Evolutionary conservation across 1,139 yeast species (phyloP), one percentile per base, ranked within the genome.

Genomic region (Zygoascus meyerae): DNA sequence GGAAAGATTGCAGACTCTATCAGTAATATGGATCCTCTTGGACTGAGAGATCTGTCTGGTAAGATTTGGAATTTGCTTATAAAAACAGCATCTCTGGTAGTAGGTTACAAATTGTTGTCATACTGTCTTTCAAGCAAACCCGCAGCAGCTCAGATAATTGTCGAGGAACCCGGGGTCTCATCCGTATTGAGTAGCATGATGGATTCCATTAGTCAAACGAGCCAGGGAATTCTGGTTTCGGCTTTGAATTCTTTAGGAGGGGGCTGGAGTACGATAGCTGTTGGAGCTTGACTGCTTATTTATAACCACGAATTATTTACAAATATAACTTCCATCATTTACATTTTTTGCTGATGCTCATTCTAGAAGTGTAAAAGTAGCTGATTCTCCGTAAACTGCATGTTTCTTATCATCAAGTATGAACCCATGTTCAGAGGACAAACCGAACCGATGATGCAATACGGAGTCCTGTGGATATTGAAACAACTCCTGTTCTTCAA

Each of bases 341-440:
- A n/a, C n/a, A n/a, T 7, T 5, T 7, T 21, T 7, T 21, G 26
- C 7, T 21, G 7, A 4, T 21, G 6, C 26, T 21, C 26, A 21
- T 33, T 33, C 21, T 18, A 26, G 37, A 29, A 40, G 17, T 9
- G 21, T 32, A 37, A 32, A 32, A n/a, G 34, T 38, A 4, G 34
- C 12, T 28, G 41, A 34, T 18, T 66, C 70, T 16, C 64, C 63
- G 1, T 54, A 60, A 11, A 66, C 61, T 1, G 59, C 44, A 45
- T 63, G 66, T 53, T 65, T 65, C 42, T 51, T 42, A 32, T 59
- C 66, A 40, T 59, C 56, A 1, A 63, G 44, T 28, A 64, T 46
- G 45, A 62, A 64, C 5, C 69, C 70, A 4, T 49, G 53, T 45
- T 66, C 70, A 3, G 65, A 56, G 0, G 67, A 67, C 15, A 58